These are phyloP conservation scores for Daldinia sp. DNA, from an alignment of 2,329 filamentous ascomycete genomes.

Conservation along the genomic window DNA sequence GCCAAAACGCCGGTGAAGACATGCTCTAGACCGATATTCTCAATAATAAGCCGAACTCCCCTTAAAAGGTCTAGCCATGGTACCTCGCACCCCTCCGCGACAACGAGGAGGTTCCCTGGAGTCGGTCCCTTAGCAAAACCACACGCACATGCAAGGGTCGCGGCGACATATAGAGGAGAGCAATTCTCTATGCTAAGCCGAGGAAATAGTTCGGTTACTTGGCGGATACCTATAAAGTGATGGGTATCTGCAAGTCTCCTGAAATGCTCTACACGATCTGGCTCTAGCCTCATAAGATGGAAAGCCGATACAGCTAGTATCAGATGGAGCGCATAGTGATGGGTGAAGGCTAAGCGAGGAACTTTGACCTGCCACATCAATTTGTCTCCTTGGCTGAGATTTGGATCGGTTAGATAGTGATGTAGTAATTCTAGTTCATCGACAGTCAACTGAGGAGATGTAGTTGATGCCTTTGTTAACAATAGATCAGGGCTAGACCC, in stretches of 20 bases:
- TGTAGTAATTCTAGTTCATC: neutral
- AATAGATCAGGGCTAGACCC: neutral
- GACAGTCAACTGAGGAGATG: neutral
- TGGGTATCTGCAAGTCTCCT: slow-evolving; percentile 41
- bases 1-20: slow-evolving; percentile 5
- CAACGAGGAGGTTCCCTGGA: slow-evolving; percentile 21
- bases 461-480: neutral
- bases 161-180: slow-evolving; percentile 43
- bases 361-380: slow-evolving; percentile 40
- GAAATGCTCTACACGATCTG: slow-evolving; percentile 22
- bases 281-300: slow-evolving; percentile 10
- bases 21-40: slow-evolving; percentile 27
- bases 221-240: slow-evolving; percentile 36
- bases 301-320: slow-evolving; percentile 38
- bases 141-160: slow-evolving; percentile 1
- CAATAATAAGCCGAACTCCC: slow-evolving; percentile 38
- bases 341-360: slow-evolving; percentile 45
- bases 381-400: slow-evolving; percentile 35
- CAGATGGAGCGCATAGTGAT: slow-evolving; percentile 45
- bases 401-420: slow-evolving; percentile 1
- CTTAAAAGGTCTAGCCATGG: slow-evolving; percentile 36
- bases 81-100: slow-evolving; percentile 29
- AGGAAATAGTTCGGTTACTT: slow-evolving; percentile 41
- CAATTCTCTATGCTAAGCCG: slow-evolving; percentile 38
- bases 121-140: neutral